Conservation (phyloP, 2,329 filamentous ascomycete genomes). For the Hypoxylon sp. region DNA sequence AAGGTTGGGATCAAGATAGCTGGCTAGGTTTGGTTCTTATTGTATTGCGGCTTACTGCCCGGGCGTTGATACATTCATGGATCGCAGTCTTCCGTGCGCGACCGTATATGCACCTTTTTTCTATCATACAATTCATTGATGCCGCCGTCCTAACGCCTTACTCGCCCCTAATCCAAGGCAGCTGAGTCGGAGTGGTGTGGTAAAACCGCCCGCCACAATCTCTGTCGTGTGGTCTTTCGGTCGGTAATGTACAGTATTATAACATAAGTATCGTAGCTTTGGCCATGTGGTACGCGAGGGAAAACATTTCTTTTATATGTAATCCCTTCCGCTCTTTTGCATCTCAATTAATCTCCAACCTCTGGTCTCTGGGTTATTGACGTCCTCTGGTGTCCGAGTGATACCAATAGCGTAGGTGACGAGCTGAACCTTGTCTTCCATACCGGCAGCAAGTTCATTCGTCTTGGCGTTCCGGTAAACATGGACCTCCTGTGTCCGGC, state of each 20-base stretch:
- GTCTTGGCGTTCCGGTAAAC: slow-evolving; percentile 95
- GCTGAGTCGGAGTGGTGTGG: slow-evolving; percentile 50
- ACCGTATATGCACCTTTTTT: slow-evolving; percentile 47
- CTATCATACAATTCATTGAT: slow-evolving; percentile 49
- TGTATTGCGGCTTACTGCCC: slow-evolving; percentile 27
- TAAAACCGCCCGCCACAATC: slow-evolving; percentile 41
- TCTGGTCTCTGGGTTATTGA: slow-evolving; percentile 95
- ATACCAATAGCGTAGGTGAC: slow-evolving; percentile 98
- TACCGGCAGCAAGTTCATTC: slow-evolving; percentile 89
- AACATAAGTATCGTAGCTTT: slow-evolving; percentile 45
- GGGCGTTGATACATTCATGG: slow-evolving; percentile 13
- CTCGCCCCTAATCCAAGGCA: slow-evolving; percentile 45
- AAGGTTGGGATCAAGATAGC: not conserved
- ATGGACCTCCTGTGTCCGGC: slow-evolving; percentile 96
- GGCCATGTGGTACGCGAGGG: slow-evolving; percentile 19
- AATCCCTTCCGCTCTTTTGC: slow-evolving; percentile 97
- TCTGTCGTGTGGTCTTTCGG: slow-evolving; percentile 39
- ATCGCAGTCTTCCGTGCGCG: slow-evolving; percentile 35
- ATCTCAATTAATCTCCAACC: slow-evolving; percentile 98
- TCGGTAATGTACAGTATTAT: slow-evolving; percentile 51
- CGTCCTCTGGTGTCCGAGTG: slow-evolving; percentile 92
- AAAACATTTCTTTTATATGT: slow-evolving; percentile 61
- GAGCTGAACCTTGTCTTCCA: slow-evolving; percentile 98
- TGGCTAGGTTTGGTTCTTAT: slow-evolving; percentile 6
- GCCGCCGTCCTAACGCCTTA: slow-evolving; percentile 42